Percentiles rank a stretch among this genome's conserved stretches.
Evolutionary conservation across 768 basidiomycete genomes (phyloP).

Genomic region (Leccinum sublutescens): DNA sequence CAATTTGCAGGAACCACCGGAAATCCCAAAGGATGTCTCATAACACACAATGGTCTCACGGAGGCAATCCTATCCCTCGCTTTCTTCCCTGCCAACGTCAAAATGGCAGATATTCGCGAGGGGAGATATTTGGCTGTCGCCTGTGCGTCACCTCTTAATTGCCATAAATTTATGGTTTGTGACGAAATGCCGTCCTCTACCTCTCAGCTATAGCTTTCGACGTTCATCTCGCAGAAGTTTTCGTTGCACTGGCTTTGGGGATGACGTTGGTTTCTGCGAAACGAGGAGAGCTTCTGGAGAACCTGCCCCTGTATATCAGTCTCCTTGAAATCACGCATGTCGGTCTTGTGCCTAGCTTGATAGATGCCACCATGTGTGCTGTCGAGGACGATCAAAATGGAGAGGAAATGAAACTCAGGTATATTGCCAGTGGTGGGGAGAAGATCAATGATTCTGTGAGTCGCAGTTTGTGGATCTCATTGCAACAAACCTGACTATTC

Average conservation of each 20-base stretch:
- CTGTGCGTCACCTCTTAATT: constrained; percentile 32
- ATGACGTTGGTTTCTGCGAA: constrained; percentile 44
- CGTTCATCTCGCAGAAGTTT: constrained; percentile 47
- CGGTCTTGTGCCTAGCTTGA: constrained; percentile 51
- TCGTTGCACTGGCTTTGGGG: constrained; percentile 42
- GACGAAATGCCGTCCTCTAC: not conserved
- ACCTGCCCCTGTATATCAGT: constrained; percentile 37
- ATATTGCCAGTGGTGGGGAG: constrained; percentile 50
- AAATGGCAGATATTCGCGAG: constrained; percentile 25
- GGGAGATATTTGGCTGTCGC: constrained; percentile 42
- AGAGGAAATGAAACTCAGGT: constrained; percentile 36
- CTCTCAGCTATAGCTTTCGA: constrained; percentile 49
- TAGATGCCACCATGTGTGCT: constrained; percentile 46
- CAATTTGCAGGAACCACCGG: constrained; percentile 42
- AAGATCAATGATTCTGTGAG: constrained; percentile 51
- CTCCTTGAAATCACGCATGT: constrained; percentile 47
- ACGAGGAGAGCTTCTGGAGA: constrained; percentile 38
- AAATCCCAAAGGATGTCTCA: constrained; percentile 49
- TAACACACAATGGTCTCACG: constrained; percentile 36
- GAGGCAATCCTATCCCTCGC: constrained; percentile 33
- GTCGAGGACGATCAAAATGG: constrained; percentile 30
- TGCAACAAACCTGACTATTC: not conserved
- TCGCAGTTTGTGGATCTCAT: not conserved
- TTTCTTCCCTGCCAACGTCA: constrained; percentile 21
- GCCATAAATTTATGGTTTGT: not conserved